A percentile compares a stretch with the other conserved stretches of the same genome.
Conservation (phyloP, 306 rosid species). For the Elaeagnus macrophylla region DNA sequence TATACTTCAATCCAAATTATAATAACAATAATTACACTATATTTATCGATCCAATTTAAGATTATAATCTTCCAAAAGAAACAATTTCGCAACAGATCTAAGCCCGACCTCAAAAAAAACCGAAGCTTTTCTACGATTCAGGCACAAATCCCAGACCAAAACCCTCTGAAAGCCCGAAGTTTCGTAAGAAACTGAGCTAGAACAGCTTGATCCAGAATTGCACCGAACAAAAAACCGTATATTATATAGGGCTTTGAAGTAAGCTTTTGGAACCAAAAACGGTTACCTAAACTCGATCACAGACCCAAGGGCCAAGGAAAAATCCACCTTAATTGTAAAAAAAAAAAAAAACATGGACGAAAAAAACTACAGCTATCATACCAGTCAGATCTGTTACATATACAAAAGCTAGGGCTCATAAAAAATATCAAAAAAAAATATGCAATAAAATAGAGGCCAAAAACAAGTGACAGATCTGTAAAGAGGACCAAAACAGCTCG, state of each 20-base stretch:
- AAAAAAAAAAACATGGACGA: background rate
- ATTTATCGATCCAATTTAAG: too few relatives aligned
- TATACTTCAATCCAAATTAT: too few relatives aligned
- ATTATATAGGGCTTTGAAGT: background rate
- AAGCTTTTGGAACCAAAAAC: background rate
- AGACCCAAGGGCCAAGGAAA: background rate
- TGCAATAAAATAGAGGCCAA: background rate
- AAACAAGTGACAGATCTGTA: background rate
- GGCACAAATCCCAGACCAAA: background rate
- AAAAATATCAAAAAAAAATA: conserved; percentile 1
- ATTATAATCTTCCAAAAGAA: too few relatives aligned
- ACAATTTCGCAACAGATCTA: conserved; percentile 38
- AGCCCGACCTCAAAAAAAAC: conserved; percentile 2
- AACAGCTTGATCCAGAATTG: background rate
- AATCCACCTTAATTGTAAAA: background rate
- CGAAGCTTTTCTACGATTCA: conserved; percentile 4
- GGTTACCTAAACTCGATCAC: background rate
- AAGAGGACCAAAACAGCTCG: background rate
- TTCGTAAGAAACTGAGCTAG: background rate
- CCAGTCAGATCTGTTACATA: conserved; percentile 23
- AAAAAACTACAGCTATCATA: background rate
- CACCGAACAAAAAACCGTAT: background rate
- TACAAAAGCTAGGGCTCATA: background rate
- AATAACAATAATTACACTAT: too few relatives aligned
- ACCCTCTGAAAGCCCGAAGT: background rate